Base-by-base conservation (phyloP, 208 protist genomes). In the Leishmania tropica region DNA sequence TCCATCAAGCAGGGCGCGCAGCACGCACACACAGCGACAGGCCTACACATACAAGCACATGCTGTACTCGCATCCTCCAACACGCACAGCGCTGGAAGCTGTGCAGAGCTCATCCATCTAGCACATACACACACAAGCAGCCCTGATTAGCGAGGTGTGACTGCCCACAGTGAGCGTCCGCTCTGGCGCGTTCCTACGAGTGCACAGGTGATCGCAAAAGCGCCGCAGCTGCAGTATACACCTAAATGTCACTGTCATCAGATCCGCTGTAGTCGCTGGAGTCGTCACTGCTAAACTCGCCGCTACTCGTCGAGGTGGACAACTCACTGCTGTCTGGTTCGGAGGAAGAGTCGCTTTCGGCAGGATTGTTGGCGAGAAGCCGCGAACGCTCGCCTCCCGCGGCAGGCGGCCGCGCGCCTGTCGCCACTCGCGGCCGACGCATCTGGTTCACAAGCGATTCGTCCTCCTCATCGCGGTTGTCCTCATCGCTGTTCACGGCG, bases 171-270 rank as follows among this genome's bases (percentile, higher is more conserved):
- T 45, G 65, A 10, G 65, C 8, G 62, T 21, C 62, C 31, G 31
- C 62, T 40, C 31, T 8, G 62, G 13, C 56, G 56, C 11, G 31
- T 19, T n/a, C n/a, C 24, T 7, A 19, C n/a, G 60, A 5, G 13
- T 67, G 60, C n/a, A 19, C 60, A 4, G n/a, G 60, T 37, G 11
- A 24, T 31, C n/a, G n/a, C 60, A 17, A 37, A 37, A 67, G 24
- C 60, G n/a, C 10, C 6, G n/a, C 60, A 19, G 4, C 76, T 31
- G 78, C 80, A 54, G 72, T 71, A 72, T 58, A 40, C 31, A 47
- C 78, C 76, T 94, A 93, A 73, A 90, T 89, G 77, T 95, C 91
- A 70, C 89, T 94, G 58, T 93, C 88, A 51, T 87, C 84, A 37
- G 82, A 88, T 17, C 79, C 79, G 76, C 70, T 84, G 74, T 90